Conservation (phyloP, 2,329 filamentous ascomycete genomes). For the Aspergillus tubingensis region DNA sequence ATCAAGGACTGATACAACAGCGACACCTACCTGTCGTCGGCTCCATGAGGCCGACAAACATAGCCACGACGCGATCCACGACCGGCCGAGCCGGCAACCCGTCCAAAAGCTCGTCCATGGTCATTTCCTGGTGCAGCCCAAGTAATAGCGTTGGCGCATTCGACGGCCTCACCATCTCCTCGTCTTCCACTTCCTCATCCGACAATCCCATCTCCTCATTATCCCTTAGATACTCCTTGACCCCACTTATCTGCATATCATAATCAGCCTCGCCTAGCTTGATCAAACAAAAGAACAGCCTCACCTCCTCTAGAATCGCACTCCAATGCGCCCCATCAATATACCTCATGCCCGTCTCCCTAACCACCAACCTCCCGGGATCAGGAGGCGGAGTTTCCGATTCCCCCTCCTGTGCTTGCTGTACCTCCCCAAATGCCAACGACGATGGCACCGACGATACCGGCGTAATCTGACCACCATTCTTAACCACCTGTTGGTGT, state of each 20-base stretch:
- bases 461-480: constrained; percentile 9
- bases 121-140: constrained; percentile 26
- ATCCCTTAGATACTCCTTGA: constrained; percentile 34
- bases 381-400: constrained; percentile 21
- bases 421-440: too few relatives aligned
- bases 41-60: constrained; percentile 37
- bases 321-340: constrained; percentile 41
- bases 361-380: constrained; percentile 34
- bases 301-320: constrained; percentile 39
- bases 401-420: constrained; percentile 6
- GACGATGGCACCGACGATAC: constrained; percentile 3
- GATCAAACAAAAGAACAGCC: background rate
- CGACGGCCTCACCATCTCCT: constrained; percentile 20
- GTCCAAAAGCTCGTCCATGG: constrained; percentile 35
- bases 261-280: background rate
- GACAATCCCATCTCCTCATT: constrained; percentile 18
- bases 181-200: constrained; percentile 28
- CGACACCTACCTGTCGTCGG: constrained; percentile 32
- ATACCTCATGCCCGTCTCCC: constrained; percentile 36
- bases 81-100: constrained; percentile 34
- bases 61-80: constrained; percentile 38
- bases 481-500: background rate
- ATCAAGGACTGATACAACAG: background rate
- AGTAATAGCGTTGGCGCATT: constrained; percentile 33
- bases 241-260: constrained; percentile 33